These are phyloP conservation scores for Alternaria brassicae DNA, from an alignment of 2,329 filamentous ascomycete genomes.

Conservation along the genomic window DNA sequence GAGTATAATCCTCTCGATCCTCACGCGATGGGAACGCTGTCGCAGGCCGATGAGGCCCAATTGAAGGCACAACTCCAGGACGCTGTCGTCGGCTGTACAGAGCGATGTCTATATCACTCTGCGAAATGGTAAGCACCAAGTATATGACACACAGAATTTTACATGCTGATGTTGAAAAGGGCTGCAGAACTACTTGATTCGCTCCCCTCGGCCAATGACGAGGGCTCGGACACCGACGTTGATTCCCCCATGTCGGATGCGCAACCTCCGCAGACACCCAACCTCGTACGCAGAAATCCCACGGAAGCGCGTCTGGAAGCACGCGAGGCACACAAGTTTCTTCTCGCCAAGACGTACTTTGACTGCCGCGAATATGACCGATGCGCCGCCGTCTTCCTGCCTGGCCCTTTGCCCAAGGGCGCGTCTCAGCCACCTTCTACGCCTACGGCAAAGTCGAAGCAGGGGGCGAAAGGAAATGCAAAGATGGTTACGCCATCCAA, in stretches of 20 bases:
- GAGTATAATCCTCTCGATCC: not conserved
- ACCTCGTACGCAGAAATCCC: slow-evolving; percentile 65
- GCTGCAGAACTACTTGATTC: slow-evolving; percentile 92
- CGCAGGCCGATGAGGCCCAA: slow-evolving; percentile 59
- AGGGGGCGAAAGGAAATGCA: slow-evolving; percentile 66
- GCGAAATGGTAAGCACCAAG: slow-evolving; percentile 80
- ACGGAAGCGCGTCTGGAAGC: slow-evolving; percentile 78
- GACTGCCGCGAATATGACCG: slow-evolving; percentile 95
- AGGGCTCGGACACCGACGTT: slow-evolving; percentile 63
- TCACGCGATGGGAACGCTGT: slow-evolving; percentile 36
- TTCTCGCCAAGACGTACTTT: slow-evolving; percentile 92
- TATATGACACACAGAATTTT: not conserved
- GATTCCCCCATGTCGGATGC: slow-evolving; percentile 66
- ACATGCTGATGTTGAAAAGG: slow-evolving; percentile 62
- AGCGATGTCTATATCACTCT: slow-evolving; percentile 93
- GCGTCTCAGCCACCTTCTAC: slow-evolving; percentile 61
- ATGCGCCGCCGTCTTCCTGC: slow-evolving; percentile 86
- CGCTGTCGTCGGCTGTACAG: slow-evolving; percentile 88
- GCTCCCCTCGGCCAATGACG: slow-evolving; percentile 68
- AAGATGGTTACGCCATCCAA: slow-evolving; percentile 51
- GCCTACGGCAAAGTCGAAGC: slow-evolving; percentile 45
- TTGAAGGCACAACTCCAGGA: slow-evolving; percentile 79
- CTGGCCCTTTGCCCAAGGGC: slow-evolving; percentile 76
- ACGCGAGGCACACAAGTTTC: slow-evolving; percentile 80
- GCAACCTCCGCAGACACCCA: slow-evolving; percentile 53